Percentiles rank a stretch among this genome's conserved stretches.
Evolutionary conservation across 768 basidiomycete species (phyloP).

Genomic region (Suillus subluteus): DNA sequence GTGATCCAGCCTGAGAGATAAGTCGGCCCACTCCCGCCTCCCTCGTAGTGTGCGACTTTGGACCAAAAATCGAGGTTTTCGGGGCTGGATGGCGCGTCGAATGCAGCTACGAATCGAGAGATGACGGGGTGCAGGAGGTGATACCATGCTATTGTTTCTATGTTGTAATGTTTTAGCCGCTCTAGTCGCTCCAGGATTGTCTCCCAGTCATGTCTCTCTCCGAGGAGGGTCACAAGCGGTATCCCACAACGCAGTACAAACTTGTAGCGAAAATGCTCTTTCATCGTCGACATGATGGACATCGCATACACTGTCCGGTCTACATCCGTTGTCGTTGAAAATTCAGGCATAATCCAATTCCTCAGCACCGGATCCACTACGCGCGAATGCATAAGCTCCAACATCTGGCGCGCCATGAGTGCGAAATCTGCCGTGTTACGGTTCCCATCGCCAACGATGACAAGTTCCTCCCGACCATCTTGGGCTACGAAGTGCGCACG

Average conservation of each 20-base stretch:
- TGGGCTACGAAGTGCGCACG: constrained; percentile 39
- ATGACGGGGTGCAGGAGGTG: constrained; percentile 32
- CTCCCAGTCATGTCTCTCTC: constrained; percentile 27
- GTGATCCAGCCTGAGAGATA: constrained; percentile 46
- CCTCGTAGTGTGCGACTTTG: constrained; percentile 33
- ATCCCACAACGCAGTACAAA: constrained; percentile 19
- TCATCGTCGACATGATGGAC: constrained; percentile 33
- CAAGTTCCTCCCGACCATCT: constrained; percentile 31
- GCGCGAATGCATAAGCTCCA: constrained; percentile 25
- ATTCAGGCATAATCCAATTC: constrained; percentile 34
- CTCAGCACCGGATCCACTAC: constrained; percentile 27
- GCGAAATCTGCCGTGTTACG: constrained; percentile 33
- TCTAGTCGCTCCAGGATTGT: constrained; percentile 24
- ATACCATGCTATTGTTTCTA: constrained; percentile 22
- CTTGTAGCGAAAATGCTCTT: constrained; percentile 24
- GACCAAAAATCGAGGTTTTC: constrained; percentile 44
- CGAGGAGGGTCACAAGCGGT: constrained; percentile 25
- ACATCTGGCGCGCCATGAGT: constrained; percentile 28
- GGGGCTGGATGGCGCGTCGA: constrained; percentile 27
- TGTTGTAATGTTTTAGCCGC: constrained; percentile 24
- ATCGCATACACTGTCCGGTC: constrained; percentile 31
- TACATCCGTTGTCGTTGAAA: constrained; percentile 33
- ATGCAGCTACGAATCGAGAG: constrained; percentile 29
- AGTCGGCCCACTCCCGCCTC: constrained; percentile 29
- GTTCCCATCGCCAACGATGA: constrained; percentile 21